Evolutionary conservation across 108 stramenopile genomes (phyloP).

Genomic region (Mayamaea pseudoterrestris): DNA sequence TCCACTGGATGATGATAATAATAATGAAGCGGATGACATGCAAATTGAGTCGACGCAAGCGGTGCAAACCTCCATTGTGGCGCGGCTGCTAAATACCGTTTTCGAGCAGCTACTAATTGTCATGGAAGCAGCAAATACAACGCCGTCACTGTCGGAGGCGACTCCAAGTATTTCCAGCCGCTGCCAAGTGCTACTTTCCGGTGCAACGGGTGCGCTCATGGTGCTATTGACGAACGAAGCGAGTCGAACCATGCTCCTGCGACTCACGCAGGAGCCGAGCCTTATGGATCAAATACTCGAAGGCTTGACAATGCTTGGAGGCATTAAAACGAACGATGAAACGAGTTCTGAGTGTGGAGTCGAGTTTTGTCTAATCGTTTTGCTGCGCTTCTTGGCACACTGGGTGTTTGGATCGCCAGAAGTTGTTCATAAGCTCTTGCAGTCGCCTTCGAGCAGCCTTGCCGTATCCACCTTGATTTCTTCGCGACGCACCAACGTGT

Average conservation of each 20-base stretch:
- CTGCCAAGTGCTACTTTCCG: slow-evolving; percentile 22
- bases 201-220: slow-evolving; percentile 42
- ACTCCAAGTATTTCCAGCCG: slow-evolving; percentile 1
- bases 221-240: slow-evolving; percentile 47
- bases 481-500: slow-evolving; percentile 1
- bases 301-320: neutral
- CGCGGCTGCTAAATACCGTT: slow-evolving; percentile 54
- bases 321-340: too few species aligned
- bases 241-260: slow-evolving; percentile 50
- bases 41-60: slow-evolving; percentile 7
- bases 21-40: slow-evolving; percentile 4
- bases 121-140: slow-evolving; percentile 7
- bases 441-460: slow-evolving; percentile 18
- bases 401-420: slow-evolving; percentile 48
- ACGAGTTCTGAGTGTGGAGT: too few species aligned
- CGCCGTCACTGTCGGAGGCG: slow-evolving; percentile 1
- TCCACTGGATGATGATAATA: slow-evolving; percentile 4
- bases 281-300: neutral
- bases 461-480: slow-evolving; percentile 7
- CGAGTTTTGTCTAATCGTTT: neutral
- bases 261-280: slow-evolving; percentile 1
- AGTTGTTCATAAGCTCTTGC: slow-evolving; percentile 38
- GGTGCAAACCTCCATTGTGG: slow-evolving; percentile 39
- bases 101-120: slow-evolving; percentile 29
- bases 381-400: slow-evolving; percentile 41